Evolutionary conservation across 192 early-diverging fungal species (phyloP).

Genomic region (Coemansia sp.): DNA sequence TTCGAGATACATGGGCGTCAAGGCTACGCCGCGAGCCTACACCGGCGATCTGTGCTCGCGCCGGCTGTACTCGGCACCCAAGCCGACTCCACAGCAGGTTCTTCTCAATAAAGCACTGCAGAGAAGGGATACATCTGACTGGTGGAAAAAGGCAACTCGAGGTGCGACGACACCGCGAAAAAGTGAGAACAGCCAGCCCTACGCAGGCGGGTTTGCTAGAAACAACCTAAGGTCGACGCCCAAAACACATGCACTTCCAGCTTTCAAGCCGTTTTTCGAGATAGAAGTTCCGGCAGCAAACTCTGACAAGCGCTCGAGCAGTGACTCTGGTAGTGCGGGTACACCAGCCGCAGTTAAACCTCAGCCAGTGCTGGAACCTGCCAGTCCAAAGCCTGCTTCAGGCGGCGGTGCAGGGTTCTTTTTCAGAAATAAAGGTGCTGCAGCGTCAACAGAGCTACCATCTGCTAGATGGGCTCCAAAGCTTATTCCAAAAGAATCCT

Average conservation of each 20-base stretch:
- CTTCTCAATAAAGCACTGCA: background rate
- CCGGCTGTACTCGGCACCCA: background rate
- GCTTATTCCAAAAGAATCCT: background rate
- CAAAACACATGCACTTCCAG: background rate
- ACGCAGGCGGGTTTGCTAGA: conserved; percentile 4
- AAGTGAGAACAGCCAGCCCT: background rate
- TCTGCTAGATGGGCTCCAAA: conserved; percentile 4
- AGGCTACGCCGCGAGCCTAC: background rate
- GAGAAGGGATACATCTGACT: background rate
- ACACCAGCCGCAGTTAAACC: background rate
- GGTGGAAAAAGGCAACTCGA: background rate
- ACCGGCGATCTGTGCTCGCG: background rate
- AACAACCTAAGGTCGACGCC: background rate
- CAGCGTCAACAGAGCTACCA: background rate
- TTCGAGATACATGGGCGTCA: background rate
- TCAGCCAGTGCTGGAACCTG: background rate
- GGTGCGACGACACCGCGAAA: background rate
- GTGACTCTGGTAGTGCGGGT: background rate
- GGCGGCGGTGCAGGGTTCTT: conserved; percentile 1
- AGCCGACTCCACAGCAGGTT: background rate
- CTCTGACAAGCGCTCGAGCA: background rate
- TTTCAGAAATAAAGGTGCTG: background rate
- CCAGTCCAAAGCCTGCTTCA: background rate
- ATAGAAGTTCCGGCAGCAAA: background rate
- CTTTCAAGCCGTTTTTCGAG: conserved; percentile 1